Percentiles rank a stretch among this genome's conserved stretches.
Evolutionary conservation across 257 asterid genomes (phyloP).

Genomic region (Verbena officinalis): DNA sequence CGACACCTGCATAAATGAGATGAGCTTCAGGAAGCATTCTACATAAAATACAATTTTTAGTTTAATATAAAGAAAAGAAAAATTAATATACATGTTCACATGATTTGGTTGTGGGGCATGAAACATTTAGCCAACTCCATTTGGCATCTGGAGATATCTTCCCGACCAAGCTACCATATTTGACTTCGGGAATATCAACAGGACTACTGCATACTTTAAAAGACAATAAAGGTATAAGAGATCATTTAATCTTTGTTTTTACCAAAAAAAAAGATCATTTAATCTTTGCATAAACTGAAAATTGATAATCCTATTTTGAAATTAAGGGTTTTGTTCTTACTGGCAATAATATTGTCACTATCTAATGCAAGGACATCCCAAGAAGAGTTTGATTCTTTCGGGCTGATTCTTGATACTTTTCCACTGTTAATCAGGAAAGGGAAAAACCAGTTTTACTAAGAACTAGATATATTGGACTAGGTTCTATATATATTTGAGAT

Average conservation of each 20-base stretch:
- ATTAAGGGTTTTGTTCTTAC: slow-evolving; percentile 39
- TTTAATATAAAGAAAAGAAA: background rate
- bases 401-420: slow-evolving; percentile 70
- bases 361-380: slow-evolving; percentile 83
- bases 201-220: slow-evolving; percentile 80
- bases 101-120: slow-evolving; percentile 61
- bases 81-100: slow-evolving; percentile 54
- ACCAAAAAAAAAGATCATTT: slow-evolving; percentile 21
- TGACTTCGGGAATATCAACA: slow-evolving; percentile 66
- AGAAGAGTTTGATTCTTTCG: slow-evolving; percentile 56
- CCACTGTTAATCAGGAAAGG: slow-evolving; percentile 54
- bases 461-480: slow-evolving; percentile 23
- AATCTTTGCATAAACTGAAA: slow-evolving; percentile 21
- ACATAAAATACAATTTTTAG: no score
- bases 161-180: slow-evolving; percentile 57
- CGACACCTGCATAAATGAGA: slow-evolving; percentile 49
- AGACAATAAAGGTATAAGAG: slow-evolving; percentile 16
- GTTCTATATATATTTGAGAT: slow-evolving; percentile 14
- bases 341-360: slow-evolving; percentile 68
- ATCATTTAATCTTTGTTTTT: slow-evolving; percentile 29
- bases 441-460: background rate
- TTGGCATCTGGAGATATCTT: slow-evolving; percentile 41
- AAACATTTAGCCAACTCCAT: slow-evolving; percentile 83
- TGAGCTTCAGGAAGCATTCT: no score
- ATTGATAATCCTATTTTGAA: slow-evolving; percentile 11